These are phyloP conservation scores for Microthlaspi erraticum DNA, from an alignment of 345 rosid species.

Conservation along the genomic window DNA sequence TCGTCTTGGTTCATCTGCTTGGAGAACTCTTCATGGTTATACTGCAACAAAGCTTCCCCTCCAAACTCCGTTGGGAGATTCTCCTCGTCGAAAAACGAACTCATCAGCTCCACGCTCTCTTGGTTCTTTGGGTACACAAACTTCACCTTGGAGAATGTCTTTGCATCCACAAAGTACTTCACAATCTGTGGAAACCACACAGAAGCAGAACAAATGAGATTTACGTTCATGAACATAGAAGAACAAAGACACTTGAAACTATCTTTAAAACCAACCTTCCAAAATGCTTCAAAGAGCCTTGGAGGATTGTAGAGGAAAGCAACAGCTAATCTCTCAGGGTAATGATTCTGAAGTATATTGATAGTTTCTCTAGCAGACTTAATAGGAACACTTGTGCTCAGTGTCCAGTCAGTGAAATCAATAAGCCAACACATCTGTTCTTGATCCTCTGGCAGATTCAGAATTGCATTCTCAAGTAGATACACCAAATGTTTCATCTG, in stretches of 20 bases:
- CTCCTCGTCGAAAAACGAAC: conserved; percentile 69
- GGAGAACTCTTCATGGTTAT: conserved; percentile 87
- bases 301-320: conserved; percentile 97
- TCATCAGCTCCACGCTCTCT: conserved; percentile 84
- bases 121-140: conserved; percentile 89
- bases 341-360: conserved; percentile 80
- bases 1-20: conserved; percentile 79
- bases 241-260: not conserved
- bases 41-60: conserved; percentile 72
- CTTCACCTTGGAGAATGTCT: conserved; percentile 86
- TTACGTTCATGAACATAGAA: not conserved
- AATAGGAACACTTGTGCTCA: conserved; percentile 70
- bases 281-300: conserved; percentile 89
- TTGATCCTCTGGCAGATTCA: conserved; percentile 89
- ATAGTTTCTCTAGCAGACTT: conserved; percentile 80
- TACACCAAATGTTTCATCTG: conserved; percentile 85
- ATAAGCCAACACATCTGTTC: conserved; percentile 95
- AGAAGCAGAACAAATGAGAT: not conserved
- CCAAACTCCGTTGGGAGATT: conserved; percentile 90
- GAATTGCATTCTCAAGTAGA: conserved; percentile 86
- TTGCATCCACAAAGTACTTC: conserved; percentile 84
- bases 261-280: conserved; percentile 67
- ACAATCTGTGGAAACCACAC: conserved; percentile 59
- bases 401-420: conserved; percentile 89
- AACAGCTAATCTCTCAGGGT: conserved; percentile 90